phyloP scores from a whole-genome alignment of 116 monocot genomes.

The Dioscorea cayenensis region DNA sequence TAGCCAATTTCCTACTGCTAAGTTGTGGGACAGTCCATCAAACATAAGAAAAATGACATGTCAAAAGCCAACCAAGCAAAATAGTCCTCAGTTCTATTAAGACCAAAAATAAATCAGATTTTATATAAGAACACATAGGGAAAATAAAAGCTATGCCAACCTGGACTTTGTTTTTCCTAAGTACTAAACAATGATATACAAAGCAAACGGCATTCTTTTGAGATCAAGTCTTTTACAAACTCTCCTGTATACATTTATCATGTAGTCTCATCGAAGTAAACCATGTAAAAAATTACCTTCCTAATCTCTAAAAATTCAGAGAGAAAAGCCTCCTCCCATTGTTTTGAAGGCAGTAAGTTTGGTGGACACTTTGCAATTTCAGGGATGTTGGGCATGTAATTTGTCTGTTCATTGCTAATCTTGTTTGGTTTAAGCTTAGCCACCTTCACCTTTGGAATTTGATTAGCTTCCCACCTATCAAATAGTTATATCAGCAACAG shows the following conservation, averaged over 20 bases:
- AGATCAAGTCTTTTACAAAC: background rate
- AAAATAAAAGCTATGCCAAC: background rate
- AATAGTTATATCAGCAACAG: background rate
- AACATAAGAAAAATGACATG: background rate
- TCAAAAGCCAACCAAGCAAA: background rate
- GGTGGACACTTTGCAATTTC: constrained; percentile 59
- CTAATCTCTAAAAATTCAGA: constrained; percentile 57
- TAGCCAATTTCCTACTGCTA: too few species aligned
- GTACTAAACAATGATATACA: background rate
- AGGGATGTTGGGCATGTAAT: constrained; percentile 90
- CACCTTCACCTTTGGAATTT: constrained; percentile 77
- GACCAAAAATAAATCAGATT: background rate
- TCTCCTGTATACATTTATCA: background rate
- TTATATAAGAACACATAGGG: background rate
- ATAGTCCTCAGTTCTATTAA: background rate
- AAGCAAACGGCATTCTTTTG: background rate
- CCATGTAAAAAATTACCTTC: constrained; percentile 26
- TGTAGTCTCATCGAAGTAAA: background rate
- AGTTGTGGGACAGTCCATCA: too few species aligned
- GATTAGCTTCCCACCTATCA: constrained; percentile 86
- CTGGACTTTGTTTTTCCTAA: background rate
- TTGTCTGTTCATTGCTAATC: constrained; percentile 54
- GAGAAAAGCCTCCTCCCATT: constrained; percentile 75
- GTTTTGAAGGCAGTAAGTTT: constrained; percentile 52
- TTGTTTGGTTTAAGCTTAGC: constrained; percentile 45